Conservation (phyloP, 192 early-diverging fungal species). For the Gigaspora rosea region DNA sequence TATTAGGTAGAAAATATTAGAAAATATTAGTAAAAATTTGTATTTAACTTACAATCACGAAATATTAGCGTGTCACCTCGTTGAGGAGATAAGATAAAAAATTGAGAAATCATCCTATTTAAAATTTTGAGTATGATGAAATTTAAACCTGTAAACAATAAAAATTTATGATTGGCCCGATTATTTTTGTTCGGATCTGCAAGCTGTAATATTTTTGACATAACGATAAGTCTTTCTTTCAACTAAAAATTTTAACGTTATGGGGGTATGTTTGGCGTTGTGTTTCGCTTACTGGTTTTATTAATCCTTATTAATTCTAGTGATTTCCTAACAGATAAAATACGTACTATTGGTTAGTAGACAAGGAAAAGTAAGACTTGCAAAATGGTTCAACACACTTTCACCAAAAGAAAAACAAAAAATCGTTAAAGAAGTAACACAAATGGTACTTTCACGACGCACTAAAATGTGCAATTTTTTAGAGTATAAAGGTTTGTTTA, state of each 20-base stretch:
- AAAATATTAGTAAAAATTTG: neutral
- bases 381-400: slow-evolving; percentile 80
- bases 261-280: too few relatives aligned
- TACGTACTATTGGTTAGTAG: slow-evolving; percentile 78
- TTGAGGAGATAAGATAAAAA: slow-evolving; percentile 28
- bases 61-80: slow-evolving; percentile 25
- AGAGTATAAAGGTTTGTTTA: slow-evolving; percentile 82
- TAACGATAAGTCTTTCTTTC: too few relatives aligned
- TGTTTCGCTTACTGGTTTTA: too few relatives aligned
- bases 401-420: slow-evolving; percentile 90
- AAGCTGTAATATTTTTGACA: too few relatives aligned
- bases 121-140: neutral
- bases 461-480: slow-evolving; percentile 98
- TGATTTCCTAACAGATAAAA: slow-evolving; percentile 55
- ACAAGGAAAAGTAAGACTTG: slow-evolving; percentile 81
- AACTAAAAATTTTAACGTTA: too few relatives aligned
- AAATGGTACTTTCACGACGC: slow-evolving; percentile 82
- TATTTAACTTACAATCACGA: slow-evolving; percentile 15
- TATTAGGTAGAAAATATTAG: neutral
- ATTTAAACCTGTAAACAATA: neutral
- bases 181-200: neutral
- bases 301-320: too few relatives aligned
- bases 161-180: neutral
- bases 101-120: slow-evolving; percentile 26
- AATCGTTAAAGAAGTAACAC: slow-evolving; percentile 91